Percentiles rank a stretch among this genome's conserved stretches.
phyloP scores from a whole-genome alignment of 768 basidiomycete species.

The Kwoniella europaea region DNA sequence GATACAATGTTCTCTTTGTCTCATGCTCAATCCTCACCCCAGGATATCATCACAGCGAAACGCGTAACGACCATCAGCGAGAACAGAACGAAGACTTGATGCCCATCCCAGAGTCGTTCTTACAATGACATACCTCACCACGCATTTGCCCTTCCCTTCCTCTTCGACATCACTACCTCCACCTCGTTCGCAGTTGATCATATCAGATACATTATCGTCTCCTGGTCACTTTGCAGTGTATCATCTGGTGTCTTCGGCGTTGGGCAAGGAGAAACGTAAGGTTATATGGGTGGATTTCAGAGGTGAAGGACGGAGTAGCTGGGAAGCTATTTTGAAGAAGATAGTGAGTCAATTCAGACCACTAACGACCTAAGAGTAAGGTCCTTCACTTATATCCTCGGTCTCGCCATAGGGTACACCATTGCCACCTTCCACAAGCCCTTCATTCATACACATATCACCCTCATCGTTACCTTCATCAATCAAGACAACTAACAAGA shows the following conservation, averaged over 20 bases:
- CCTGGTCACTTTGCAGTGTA: constrained; percentile 47
- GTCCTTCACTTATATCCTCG: background rate
- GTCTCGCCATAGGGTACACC: constrained; percentile 28
- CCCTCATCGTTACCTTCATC: constrained; percentile 32
- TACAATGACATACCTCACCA: constrained; percentile 45
- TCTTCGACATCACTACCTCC: constrained; percentile 37
- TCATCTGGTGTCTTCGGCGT: constrained; percentile 41
- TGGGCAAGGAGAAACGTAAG: constrained; percentile 21
- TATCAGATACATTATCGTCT: constrained; percentile 50
- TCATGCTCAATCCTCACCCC: too few species aligned
- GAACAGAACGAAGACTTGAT: background rate
- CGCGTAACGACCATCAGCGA: background rate
- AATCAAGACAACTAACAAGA: background rate
- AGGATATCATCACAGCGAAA: too few species aligned
- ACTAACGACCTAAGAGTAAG: background rate
- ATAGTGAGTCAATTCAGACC: constrained; percentile 34
- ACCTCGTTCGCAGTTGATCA: constrained; percentile 43
- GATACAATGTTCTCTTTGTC: too few species aligned
- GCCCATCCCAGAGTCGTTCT: too few species aligned
- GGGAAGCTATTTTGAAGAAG: constrained; percentile 51
- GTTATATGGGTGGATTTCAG: constrained; percentile 50
- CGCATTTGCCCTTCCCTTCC: constrained; percentile 38
- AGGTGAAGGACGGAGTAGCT: constrained; percentile 42
- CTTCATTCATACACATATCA: constrained; percentile 36
- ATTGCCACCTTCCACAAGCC: constrained; percentile 21